Evolutionary conservation across 2,329 filamentous ascomycete species (phyloP).

Genomic region (Samsoniella hepiali): DNA sequence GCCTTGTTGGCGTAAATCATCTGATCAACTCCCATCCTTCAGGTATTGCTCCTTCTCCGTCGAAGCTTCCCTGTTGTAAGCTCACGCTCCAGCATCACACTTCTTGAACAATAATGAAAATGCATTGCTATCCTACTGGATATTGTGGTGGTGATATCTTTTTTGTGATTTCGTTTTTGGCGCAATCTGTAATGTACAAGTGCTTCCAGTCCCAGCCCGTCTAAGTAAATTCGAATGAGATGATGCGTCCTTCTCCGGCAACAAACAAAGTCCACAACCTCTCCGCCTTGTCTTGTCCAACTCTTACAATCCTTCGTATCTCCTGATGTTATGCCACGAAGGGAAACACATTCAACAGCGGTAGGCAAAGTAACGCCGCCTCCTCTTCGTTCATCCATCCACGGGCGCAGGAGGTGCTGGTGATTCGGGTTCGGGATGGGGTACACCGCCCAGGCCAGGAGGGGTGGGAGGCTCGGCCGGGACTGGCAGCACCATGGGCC

Average conservation of each 20-base stretch:
- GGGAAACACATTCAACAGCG: background rate
- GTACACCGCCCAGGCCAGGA: conserved; percentile 34
- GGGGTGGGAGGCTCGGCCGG: conserved; percentile 34
- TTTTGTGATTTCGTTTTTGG: background rate
- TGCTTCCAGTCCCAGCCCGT: background rate
- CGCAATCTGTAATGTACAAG: conserved; percentile 14
- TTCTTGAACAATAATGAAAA: background rate
- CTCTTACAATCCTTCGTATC: background rate
- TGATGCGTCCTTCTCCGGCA: conserved; percentile 1
- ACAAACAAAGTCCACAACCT: background rate
- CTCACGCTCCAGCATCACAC: too few species aligned
- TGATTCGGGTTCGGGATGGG: conserved; percentile 30
- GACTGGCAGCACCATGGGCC: conserved; percentile 39
- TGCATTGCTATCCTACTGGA: conserved; percentile 11
- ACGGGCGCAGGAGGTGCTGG: conserved; percentile 17
- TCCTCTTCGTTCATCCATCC: background rate
- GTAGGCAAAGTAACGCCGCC: background rate
- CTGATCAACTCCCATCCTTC: too few species aligned
- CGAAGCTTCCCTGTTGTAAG: too few species aligned
- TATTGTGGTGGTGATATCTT: conserved; percentile 14
- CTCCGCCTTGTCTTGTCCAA: background rate
- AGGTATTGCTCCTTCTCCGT: too few species aligned
- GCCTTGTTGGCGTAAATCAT: too few species aligned
- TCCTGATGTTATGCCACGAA: background rate
- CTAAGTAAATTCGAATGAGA: background rate